Evolutionary conservation across 306 rosid species (phyloP), one percentile per base, ranked within the genome.

Genomic region (Ammopiptanthus mongolicus): DNA sequence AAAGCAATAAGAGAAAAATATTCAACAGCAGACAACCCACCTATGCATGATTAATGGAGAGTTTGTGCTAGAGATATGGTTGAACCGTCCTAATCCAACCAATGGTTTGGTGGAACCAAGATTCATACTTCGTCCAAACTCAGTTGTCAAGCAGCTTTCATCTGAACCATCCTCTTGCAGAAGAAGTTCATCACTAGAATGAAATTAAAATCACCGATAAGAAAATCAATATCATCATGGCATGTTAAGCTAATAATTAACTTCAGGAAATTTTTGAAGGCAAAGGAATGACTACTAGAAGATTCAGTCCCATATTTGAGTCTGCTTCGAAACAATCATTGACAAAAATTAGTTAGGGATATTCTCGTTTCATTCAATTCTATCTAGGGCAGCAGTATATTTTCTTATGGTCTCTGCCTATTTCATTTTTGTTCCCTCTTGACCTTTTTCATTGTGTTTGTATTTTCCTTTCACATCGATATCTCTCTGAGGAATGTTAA

Each of bases 111-210:
- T 57, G 41, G 96, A 90, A 73, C 87, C 89, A 75, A 96, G 78
- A 84, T 85, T 91, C 90, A 96, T 76, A 68, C 73, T 78, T 72
- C 85, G 86, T 84, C 91, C 69, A 71, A 96, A 90, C 70, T 88
- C 98, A 34, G 81, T 57, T 36, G 87, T 48, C 78, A 90, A 62
- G 83, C 55, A 29, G 81, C 71, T 82, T 47, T 48, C 83, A 77
- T 96, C 96, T 48, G 88, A 84, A 75, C 89, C 85, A 80, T 90
- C 98, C 25, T 96, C 99, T 88, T 92, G 98, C 81, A 96, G 90
- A 69, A 96, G 98, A 50, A 90, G 97, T 69, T 92, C 99, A 83
- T 96, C 99, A 71, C 99, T 96, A 86, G 66, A 88, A 76, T 74
- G 66, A 65, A 79, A 83, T 71, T 31, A 52, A 71, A 73, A 74